Conservation (phyloP, 306 rosid species). For the Fragaria iinumae region DNA sequence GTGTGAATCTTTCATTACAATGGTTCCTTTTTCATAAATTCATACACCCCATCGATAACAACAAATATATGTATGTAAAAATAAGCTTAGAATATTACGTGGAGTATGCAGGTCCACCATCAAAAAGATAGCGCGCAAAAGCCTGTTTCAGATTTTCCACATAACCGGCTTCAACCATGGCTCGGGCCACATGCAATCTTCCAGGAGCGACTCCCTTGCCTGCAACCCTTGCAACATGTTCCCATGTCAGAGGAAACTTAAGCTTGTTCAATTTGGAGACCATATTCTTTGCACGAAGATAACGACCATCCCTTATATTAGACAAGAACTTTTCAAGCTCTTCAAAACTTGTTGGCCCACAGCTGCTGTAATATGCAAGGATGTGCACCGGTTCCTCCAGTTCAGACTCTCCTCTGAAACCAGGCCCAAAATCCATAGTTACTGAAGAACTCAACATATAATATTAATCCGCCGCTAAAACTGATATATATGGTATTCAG, state of each 20-base stretch:
- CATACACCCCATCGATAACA: background rate
- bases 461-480: background rate
- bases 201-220: conserved; percentile 98
- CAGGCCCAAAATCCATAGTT: conserved; percentile 22
- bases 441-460: conserved; percentile 3
- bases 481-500: background rate
- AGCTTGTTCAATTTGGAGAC: conserved; percentile 79
- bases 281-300: conserved; percentile 80
- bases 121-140: conserved; percentile 78
- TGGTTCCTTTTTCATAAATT: background rate
- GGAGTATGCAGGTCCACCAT: conserved; percentile 95
- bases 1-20: background rate
- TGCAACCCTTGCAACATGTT: conserved; percentile 84
- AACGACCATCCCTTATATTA: conserved; percentile 88
- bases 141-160: conserved; percentile 93
- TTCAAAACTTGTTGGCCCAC: conserved; percentile 71
- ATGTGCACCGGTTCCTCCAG: conserved; percentile 89
- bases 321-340: conserved; percentile 66
- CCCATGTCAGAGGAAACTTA: conserved; percentile 87
- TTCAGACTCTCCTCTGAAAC: conserved; percentile 65
- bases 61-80: background rate
- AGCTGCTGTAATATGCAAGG: conserved; percentile 93
- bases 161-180: conserved; percentile 90
- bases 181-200: conserved; percentile 90
- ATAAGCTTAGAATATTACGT: conserved; percentile 56